These are phyloP conservation scores for Agrocybe pediades DNA, from an alignment of 768 basidiomycete species.

Conservation along the genomic window DNA sequence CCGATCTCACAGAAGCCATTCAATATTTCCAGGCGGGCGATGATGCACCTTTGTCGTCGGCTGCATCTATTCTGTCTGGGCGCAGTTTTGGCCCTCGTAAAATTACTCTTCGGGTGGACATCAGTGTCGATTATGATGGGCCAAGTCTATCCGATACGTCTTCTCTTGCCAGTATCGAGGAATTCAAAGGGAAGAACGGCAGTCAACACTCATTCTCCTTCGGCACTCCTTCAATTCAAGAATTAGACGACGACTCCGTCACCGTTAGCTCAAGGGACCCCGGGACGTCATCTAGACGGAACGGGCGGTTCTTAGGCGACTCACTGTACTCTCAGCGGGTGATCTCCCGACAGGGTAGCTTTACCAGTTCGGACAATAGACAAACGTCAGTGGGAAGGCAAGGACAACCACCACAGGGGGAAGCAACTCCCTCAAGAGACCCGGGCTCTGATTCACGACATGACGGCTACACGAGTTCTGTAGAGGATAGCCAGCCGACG, in stretches of 20 bases:
- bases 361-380: constrained; percentile 12
- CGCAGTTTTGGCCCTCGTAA: constrained; percentile 67
- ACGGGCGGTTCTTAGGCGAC: constrained; percentile 12
- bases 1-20: constrained; percentile 84
- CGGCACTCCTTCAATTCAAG: constrained; percentile 35
- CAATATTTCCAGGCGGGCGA: constrained; percentile 84
- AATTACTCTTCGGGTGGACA: constrained; percentile 75
- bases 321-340: constrained; percentile 9
- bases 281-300: constrained; percentile 26
- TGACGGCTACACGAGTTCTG: neutral
- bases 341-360: constrained; percentile 22
- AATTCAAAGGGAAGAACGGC: constrained; percentile 60
- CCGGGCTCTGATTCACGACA: constrained; percentile 20
- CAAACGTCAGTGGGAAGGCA: constrained; percentile 10
- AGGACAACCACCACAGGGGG: constrained; percentile 2
- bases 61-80: constrained; percentile 73
- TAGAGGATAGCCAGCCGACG: constrained; percentile 26
- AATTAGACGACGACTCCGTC: constrained; percentile 70
- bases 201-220: constrained; percentile 60
- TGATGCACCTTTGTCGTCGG: constrained; percentile 69
- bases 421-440: neutral
- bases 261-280: constrained; percentile 76
- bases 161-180: constrained; percentile 78
- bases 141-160: constrained; percentile 89
- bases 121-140: constrained; percentile 88